A percentile compares a stretch with the other conserved stretches of the same genome.
These are phyloP conservation scores for Blastobotrys serpentis DNA, from an alignment of 1,139 yeast genomes.

Conservation along the genomic window DNA sequence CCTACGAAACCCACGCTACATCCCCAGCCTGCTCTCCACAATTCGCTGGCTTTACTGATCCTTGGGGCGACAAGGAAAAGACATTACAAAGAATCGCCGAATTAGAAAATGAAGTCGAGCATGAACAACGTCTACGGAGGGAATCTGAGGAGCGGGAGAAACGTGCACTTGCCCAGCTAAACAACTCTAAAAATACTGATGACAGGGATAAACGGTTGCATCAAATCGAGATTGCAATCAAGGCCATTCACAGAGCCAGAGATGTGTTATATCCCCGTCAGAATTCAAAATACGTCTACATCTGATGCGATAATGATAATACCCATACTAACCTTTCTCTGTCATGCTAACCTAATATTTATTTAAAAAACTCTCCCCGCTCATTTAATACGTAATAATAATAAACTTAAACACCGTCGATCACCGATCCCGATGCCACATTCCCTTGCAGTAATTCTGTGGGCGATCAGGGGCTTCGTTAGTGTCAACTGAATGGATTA, in stretches of 20 bases:
- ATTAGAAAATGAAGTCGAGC: constrained; percentile 26
- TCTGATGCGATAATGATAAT: constrained; percentile 1
- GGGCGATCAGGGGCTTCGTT: background rate
- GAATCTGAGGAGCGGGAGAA: constrained; percentile 59
- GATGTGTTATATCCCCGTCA: background rate
- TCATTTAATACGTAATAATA: background rate
- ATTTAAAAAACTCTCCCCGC: constrained; percentile 15
- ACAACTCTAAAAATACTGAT: constrained; percentile 45
- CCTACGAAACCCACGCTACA: constrained; percentile 3
- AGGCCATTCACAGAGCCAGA: constrained; percentile 35
- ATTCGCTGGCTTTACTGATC: background rate
- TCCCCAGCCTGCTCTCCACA: constrained; percentile 3
- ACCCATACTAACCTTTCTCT: background rate
- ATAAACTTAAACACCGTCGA: background rate
- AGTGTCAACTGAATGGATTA: too few relatives aligned
- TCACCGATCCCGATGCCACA: too few relatives aligned
- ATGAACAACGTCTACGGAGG: constrained; percentile 44
- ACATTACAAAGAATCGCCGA: constrained; percentile 18
- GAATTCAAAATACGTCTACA: constrained; percentile 10
- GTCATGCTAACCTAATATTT: constrained; percentile 17
- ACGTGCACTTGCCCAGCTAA: constrained; percentile 67
- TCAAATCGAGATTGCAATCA: constrained; percentile 34
- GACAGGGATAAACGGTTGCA: constrained; percentile 42
- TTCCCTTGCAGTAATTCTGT: too few relatives aligned
- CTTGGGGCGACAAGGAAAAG: constrained; percentile 17